Conservation (phyloP, 2,329 filamentous ascomycete species). For the Monosporascus ibericus region DNA sequence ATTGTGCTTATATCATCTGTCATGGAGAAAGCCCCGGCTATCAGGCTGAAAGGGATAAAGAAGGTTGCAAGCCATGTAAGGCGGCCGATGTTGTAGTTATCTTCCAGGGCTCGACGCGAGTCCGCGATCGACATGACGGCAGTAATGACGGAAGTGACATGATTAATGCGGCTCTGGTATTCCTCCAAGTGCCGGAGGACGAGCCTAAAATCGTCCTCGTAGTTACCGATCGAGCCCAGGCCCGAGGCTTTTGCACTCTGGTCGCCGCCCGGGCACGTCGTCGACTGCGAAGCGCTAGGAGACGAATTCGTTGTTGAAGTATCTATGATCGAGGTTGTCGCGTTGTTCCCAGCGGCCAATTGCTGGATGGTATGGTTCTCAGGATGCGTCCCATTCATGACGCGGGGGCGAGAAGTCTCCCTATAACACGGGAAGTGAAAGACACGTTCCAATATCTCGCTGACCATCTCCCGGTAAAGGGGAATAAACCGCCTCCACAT, state of each 20-base stretch:
- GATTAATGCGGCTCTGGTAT: slow-evolving; percentile 26
- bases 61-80: slow-evolving; percentile 28
- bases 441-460: slow-evolving; percentile 14
- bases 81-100: slow-evolving; percentile 26
- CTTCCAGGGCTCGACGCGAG: slow-evolving; percentile 20
- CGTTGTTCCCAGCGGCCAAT: too few species aligned
- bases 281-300: neutral
- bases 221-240: slow-evolving; percentile 5
- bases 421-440: slow-evolving; percentile 6
- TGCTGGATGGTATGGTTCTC: too few species aligned
- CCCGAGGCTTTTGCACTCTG: neutral
- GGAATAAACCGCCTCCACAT: slow-evolving; percentile 20
- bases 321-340: neutral
- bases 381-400: too few species aligned
- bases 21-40: slow-evolving; percentile 26
- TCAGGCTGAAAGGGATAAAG: slow-evolving; percentile 26
- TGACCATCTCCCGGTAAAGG: slow-evolving; percentile 22
- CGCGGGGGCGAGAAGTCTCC: neutral
- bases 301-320: neutral
- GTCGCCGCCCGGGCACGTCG: neutral
- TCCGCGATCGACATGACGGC: slow-evolving; percentile 26
- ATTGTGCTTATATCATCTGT: slow-evolving; percentile 13
- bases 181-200: slow-evolving; percentile 22
- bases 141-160: slow-evolving; percentile 24
- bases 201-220: slow-evolving; percentile 18